Evolutionary conservation across 345 rosid genomes (phyloP), one percentile per base, ranked within the genome.

Genomic region (Nasturtium officinale): DNA sequence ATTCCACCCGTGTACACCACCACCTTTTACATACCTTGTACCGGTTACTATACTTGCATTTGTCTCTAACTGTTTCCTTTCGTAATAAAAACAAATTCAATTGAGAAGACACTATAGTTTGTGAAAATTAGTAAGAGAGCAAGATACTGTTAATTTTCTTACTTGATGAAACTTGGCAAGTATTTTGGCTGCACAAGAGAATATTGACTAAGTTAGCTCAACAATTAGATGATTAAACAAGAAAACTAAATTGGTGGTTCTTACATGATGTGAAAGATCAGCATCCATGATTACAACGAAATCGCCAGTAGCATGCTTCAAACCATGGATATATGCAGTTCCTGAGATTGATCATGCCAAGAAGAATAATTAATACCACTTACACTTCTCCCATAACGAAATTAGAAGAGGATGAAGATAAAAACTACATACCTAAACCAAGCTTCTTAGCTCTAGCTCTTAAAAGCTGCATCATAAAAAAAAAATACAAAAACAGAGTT

Each of bases 231-330:
- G 13, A 51, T 46, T 13, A 61, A 42, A 5, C 16, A 46, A 2
- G 16, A 63, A 50, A 71, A 6, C 16, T n/a, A 2, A 60, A 35
- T 13, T 16, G 32, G 3, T 32, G 51, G 30, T 21, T 70, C 96
- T 88, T 85, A 90, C 99, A 84, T 95, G 99, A 83, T 95, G 99
- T 30, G 99, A 95, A 43, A 95, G 83, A 87, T 92, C 99, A 75
- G 99, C 99, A 83, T 89, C 99, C 98, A 95, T 92, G 67, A 95
- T 92, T 16, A 95, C 94, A 29, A 95, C 87, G 70, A 92, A 92
- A 75, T 89, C 89, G 16, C 99, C 99, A 2, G 97, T 80, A 5
- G 91, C 98, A 85, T 95, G 91, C 78, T 87, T 90, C 84, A 95
- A 77, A 53, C 99, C 98, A 79, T 92, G 94, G 51, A 85, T 40